phyloP scores from a whole-genome alignment of 108 stramenopile genomes.

The Bacterosira constricta region DNA sequence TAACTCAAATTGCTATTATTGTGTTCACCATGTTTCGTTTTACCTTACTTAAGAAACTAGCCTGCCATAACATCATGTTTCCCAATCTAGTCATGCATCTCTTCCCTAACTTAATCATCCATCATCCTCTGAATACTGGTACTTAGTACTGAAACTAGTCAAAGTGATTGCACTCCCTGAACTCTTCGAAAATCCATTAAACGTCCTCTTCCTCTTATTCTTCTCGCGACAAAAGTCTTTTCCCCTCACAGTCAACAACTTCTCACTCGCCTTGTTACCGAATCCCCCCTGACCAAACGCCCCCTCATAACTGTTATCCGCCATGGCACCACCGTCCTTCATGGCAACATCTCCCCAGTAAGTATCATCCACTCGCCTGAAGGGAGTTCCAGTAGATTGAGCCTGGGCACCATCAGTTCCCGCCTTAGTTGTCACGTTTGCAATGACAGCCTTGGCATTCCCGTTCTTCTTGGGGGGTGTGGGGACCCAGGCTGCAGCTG shows the following conservation, averaged over 20 bases:
- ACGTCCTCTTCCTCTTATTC: conserved; percentile 97
- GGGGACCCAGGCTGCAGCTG: conserved; percentile 82
- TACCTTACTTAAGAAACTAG: neutral
- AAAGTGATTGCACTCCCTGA: conserved; percentile 78
- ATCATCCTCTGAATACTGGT: conserved; percentile 60
- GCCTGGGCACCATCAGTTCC: conserved; percentile 93
- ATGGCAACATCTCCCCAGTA: conserved; percentile 90
- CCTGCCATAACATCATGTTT: too few species aligned
- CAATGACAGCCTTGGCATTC: conserved; percentile 36
- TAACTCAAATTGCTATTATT: neutral
- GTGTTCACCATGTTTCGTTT: neutral
- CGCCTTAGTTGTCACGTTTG: conserved; percentile 30
- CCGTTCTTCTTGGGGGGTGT: conserved; percentile 57
- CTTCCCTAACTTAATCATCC: neutral
- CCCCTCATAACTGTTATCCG: conserved; percentile 92
- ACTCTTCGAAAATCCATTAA: conserved; percentile 83
- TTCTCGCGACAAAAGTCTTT: conserved; percentile 99
- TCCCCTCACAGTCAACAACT: conserved; percentile 91
- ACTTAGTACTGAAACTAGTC: conserved; percentile 81
- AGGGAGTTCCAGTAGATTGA: conserved; percentile 84
- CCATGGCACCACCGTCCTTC: conserved; percentile 90
- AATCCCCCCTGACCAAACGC: conserved; percentile 95
- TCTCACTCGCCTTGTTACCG: conserved; percentile 93
- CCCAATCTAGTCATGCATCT: neutral
- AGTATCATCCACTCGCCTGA: conserved; percentile 93